A percentile compares a stretch with the other conserved stretches of the same genome.
Evolutionary conservation across 768 basidiomycete species (phyloP).

Genomic region (Chlorophyllum brunneum): DNA sequence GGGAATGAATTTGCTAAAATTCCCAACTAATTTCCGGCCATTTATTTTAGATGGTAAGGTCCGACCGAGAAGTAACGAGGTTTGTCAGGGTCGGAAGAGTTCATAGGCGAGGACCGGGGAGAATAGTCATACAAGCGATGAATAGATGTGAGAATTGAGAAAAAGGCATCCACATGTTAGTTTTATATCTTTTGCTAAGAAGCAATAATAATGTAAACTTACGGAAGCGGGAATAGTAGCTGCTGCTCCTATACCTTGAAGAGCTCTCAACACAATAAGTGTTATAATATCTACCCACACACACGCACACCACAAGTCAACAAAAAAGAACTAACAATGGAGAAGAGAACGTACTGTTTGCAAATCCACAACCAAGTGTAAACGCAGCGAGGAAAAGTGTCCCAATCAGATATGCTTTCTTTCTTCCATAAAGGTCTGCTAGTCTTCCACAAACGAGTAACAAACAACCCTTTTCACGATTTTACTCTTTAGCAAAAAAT

Average conservation of each 20-base stretch:
- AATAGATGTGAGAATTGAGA: too few species aligned
- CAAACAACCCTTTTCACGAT: constrained; percentile 76
- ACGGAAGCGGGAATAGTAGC: constrained; percentile 74
- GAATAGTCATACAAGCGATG: too few species aligned
- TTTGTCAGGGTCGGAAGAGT: too few species aligned
- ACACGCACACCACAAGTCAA: neutral
- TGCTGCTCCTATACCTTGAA: constrained; percentile 80
- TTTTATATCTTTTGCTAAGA: too few species aligned
- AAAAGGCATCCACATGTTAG: too few species aligned
- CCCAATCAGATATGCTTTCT: constrained; percentile 61
- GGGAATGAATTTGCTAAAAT: constrained; percentile 82
- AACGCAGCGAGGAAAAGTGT: constrained; percentile 49
- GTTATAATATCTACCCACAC: constrained; percentile 57
- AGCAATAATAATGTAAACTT: constrained; percentile 14
- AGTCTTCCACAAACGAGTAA: constrained; percentile 75
- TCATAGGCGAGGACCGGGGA: too few species aligned
- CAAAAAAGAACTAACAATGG: neutral
- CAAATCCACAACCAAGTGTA: constrained; percentile 63
- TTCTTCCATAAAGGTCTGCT: constrained; percentile 78
- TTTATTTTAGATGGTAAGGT: too few species aligned
- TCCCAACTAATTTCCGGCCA: constrained; percentile 73
- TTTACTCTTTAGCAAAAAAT: neutral
- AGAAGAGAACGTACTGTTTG: constrained; percentile 33
- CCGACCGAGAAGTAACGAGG: too few species aligned
- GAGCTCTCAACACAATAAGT: constrained; percentile 67